A percentile compares a stretch with the other conserved stretches of the same genome.
These are phyloP conservation scores for Betula pendula DNA, from an alignment of 306 rosid genomes.

Conservation along the genomic window DNA sequence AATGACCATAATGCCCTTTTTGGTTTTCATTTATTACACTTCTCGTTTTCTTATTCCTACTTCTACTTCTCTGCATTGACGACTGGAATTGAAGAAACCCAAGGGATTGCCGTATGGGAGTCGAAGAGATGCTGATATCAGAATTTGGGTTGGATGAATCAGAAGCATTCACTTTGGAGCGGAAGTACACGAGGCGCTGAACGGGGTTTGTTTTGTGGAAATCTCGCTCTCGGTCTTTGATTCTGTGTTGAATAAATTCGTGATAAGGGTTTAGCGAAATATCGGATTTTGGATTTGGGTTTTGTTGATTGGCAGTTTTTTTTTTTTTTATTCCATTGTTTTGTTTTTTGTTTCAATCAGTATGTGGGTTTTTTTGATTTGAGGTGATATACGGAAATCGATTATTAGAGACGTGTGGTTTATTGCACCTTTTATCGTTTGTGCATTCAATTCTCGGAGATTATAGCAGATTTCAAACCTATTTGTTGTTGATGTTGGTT, in stretches of 20 bases:
- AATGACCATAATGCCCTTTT: slow-evolving; percentile 37
- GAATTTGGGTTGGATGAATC: slow-evolving; percentile 33
- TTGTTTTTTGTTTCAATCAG: slow-evolving; percentile 19
- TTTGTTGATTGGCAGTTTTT: slow-evolving; percentile 30
- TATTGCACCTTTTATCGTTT: neutral
- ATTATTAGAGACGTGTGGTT: slow-evolving; percentile 7
- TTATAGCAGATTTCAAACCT: slow-evolving; percentile 23
- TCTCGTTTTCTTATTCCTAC: slow-evolving; percentile 14
- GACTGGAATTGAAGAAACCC: slow-evolving; percentile 24
- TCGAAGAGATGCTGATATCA: slow-evolving; percentile 3
- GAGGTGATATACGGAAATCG: slow-evolving; percentile 19
- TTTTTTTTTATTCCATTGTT: slow-evolving; percentile 20
- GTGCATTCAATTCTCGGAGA: slow-evolving; percentile 8
- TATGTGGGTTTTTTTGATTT: slow-evolving; percentile 33
- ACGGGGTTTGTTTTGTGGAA: slow-evolving; percentile 45
- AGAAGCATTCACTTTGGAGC: slow-evolving; percentile 14
- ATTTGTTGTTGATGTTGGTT: slow-evolving; percentile 23
- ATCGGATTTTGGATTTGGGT: slow-evolving; percentile 35
- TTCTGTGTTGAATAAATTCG: slow-evolving; percentile 32
- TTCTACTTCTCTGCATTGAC: slow-evolving; percentile 20
- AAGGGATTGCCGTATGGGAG: slow-evolving; percentile 24
- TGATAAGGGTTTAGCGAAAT: slow-evolving; percentile 22
- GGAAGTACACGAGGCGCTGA: slow-evolving; percentile 1
- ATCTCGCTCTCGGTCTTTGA: slow-evolving; percentile 30
- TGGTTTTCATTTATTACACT: slow-evolving; percentile 10